These are phyloP conservation scores for Aegilops longissima DNA, from an alignment of 176 grass and related monocot genomes.

Conservation along the genomic window DNA sequence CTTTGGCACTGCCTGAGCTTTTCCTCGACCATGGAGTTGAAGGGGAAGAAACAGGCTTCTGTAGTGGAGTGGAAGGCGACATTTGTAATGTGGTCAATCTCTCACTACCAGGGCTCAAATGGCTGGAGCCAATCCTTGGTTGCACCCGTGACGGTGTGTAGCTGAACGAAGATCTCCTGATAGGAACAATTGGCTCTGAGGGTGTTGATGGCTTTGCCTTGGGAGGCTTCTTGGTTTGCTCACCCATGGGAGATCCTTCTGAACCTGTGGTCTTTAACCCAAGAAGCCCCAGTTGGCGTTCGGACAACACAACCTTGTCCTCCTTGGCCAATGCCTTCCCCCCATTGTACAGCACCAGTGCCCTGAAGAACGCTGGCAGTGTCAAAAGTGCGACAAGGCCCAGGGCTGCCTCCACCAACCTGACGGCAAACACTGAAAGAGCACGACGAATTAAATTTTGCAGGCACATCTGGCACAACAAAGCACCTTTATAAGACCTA, in stretches of 20 bases:
- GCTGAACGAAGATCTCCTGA: constrained; percentile 76
- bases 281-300: constrained; percentile 60
- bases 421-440: constrained; percentile 58
- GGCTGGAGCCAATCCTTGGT: constrained; percentile 49
- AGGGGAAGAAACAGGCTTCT: constrained; percentile 65
- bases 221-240: constrained; percentile 76
- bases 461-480: background rate
- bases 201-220: constrained; percentile 51
- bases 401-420: constrained; percentile 49
- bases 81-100: constrained; percentile 54
- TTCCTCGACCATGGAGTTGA: constrained; percentile 88
- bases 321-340: constrained; percentile 44
- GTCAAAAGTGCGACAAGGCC: constrained; percentile 52
- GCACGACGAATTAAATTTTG: constrained; percentile 1
- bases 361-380: constrained; percentile 60
- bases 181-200: constrained; percentile 76
- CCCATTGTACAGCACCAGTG: constrained; percentile 53
- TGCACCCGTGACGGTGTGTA: constrained; percentile 64
- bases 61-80: constrained; percentile 58
- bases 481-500: background rate
- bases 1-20: constrained; percentile 67
- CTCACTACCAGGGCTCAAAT: constrained; percentile 59
- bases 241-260: constrained; percentile 23
- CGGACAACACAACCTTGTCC: constrained; percentile 41
- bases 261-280: constrained; percentile 42